phyloP scores from a whole-genome alignment of 495 filamentous ascomycete species.

The Tuber microsphaerosporum region DNA sequence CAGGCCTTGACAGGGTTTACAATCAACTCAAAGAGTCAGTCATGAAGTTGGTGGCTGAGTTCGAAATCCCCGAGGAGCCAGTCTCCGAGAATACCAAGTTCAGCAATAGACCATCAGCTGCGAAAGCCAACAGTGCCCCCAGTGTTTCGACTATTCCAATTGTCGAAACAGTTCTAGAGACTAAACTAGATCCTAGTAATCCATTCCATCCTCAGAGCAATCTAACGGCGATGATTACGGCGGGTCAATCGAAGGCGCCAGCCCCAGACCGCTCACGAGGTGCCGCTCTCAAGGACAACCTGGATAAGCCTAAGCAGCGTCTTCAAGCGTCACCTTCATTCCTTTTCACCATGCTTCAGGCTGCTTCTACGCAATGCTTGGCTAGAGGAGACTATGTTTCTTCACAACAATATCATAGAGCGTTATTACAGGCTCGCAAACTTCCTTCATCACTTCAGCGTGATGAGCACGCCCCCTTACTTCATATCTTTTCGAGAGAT shows the following conservation, averaged over 20 bases:
- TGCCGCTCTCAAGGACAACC: slow-evolving; percentile 35
- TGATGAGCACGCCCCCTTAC: slow-evolving; percentile 60
- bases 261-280: slow-evolving; percentile 37
- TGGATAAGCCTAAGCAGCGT: slow-evolving; percentile 37
- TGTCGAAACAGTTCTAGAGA: slow-evolving; percentile 16
- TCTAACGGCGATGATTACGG: slow-evolving; percentile 40
- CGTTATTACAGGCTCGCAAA: slow-evolving; percentile 56
- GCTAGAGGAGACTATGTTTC: slow-evolving; percentile 63
- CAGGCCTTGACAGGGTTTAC: slow-evolving; percentile 72
- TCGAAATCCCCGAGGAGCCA: slow-evolving; percentile 58
- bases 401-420: slow-evolving; percentile 63
- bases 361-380: slow-evolving; percentile 58
- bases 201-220: slow-evolving; percentile 42
- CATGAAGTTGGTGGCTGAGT: slow-evolving; percentile 71
- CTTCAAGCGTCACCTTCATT: slow-evolving; percentile 46
- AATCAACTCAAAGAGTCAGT: slow-evolving; percentile 77
- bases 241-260: slow-evolving; percentile 37
- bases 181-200: slow-evolving; percentile 40
- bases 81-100: slow-evolving; percentile 29
- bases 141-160: slow-evolving; percentile 12
- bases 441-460: slow-evolving; percentile 57
- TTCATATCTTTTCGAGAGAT: slow-evolving; percentile 62
- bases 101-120: slow-evolving; percentile 32
- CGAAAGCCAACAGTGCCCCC: slow-evolving; percentile 28
- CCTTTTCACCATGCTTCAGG: slow-evolving; percentile 61